phyloP scores from a whole-genome alignment of 2,329 filamentous ascomycete genomes.

The Botrytis aclada region DNA sequence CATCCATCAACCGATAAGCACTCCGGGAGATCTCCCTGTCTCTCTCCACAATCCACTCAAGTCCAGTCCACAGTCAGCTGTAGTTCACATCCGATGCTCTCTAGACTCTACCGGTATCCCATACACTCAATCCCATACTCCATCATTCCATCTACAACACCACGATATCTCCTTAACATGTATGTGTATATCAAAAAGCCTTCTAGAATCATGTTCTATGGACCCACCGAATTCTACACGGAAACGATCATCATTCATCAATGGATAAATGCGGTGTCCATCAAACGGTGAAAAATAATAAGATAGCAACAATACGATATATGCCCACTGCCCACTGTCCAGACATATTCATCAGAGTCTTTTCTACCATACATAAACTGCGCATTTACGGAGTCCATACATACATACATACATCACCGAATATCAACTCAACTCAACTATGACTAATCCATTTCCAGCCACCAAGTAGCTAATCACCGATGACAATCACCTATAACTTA shows the following conservation, averaged over 20 bases:
- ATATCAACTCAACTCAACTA: background rate
- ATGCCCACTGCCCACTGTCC: background rate
- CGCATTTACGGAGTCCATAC: no score
- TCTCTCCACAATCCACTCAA: slow-evolving; percentile 5
- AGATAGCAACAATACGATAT: background rate
- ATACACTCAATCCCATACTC: background rate
- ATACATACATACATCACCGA: background rate
- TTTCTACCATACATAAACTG: background rate
- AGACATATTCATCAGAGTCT: no score
- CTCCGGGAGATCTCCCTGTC: background rate
- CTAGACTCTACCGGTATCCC: no score
- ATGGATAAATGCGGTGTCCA: slow-evolving; percentile 6
- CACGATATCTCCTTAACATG: background rate
- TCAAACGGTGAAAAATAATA: background rate
- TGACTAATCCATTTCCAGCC: background rate
- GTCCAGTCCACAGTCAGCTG: no score
- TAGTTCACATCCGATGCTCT: no score
- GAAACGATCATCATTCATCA: background rate
- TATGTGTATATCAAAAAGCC: background rate
- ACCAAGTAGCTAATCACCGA: background rate
- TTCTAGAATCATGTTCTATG: background rate
- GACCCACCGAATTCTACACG: background rate
- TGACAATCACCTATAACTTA: background rate
- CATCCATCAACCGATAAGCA: background rate
- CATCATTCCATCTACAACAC: background rate